Base-by-base conservation (phyloP, 2,329 filamentous ascomycete genomes). In the Talaromyces pinophilus region DNA sequence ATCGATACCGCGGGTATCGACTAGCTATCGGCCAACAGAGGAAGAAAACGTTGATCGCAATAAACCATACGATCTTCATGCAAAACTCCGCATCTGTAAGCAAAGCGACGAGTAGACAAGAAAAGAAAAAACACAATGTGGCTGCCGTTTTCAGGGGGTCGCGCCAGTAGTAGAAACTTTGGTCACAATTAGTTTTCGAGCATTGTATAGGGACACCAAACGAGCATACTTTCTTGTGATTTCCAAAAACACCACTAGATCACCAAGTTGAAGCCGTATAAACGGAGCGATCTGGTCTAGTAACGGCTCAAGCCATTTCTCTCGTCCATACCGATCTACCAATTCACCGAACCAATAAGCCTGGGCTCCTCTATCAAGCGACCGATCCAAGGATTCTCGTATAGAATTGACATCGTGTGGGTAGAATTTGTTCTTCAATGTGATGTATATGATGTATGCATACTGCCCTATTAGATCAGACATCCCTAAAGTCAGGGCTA, bases 161-260 rank as follows among this genome's bases (percentile, higher is more conserved):
- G 63, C 74, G 76, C 76, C 76, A 79, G 33, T 75, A 69, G 67
- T 79, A 76, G 64, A 80, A 80, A 68, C 74, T 78, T 78, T 40
- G 17, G 10, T 25, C 28, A 35, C 25, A 52, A 33, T 52, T 22
- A 59, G 54, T 19, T 60, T 15, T 52, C 4, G 6, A 35, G 7
- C 30, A 28, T 33, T 33, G 28, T 5, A 19, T 30, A 55, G 15
- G 28, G 17, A 33, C 4, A 10, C 7, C 5, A 5, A 19, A 25
- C 2, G 28, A 52, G 67, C 67, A 62, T 40, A 73, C 71, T 78
- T 78, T 48, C 64, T 60, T 25, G 79, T 67, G 10, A 78, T 70
- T 64, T 80, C 78, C 22, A 80, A 69, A 60, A 79, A 71, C 59
- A 76, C 72, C 33, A 76, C 77, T 33, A 80, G 59, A 67, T 80